Base-by-base conservation (phyloP, 1,139 yeast genomes). In the Torulaspora pretoriensis region DNA sequence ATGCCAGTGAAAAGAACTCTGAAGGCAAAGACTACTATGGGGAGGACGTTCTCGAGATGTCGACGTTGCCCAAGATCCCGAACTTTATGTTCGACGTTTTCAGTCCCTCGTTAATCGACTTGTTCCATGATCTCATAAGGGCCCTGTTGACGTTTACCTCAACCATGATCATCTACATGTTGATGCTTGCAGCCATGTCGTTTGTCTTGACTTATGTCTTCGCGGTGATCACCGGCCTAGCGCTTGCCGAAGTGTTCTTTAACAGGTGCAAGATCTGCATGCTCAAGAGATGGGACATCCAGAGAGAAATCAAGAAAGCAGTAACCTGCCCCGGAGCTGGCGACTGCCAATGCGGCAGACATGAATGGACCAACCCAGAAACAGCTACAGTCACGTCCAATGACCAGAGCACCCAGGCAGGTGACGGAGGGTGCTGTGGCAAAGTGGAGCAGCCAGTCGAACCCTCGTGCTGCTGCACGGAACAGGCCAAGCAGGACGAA, bases 171-270 rank as follows among this genome's bases (percentile, higher is more conserved):
- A 81, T 83, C 8, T 83, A 80, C 60, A 80, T 81, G 32, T 66
- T 84, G 55, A 84, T 84, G 94, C 73, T 84, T 68, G 89, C 81
- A 10, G 84, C 83, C 8, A 84, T 84, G 94, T 71, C 84, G 27
- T 83, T 70, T 60, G 75, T 82, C 8, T 57, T 82, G 46, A 64
- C 78, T 1, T 84, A 83, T 56, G 81, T 83, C 63, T 83, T 84
- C 64, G 90, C 85, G 1, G 81, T 83, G 25, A 78, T 82, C 14
- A 55, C 79, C 17, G 94, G 94, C 6, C 68, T 83, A 45, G 75
- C 88, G 2, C 65, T 81, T 43, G 87, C 88, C 23, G 83, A 83
- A 56, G 78, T 83, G 42, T 71, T 76, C 56, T 81, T 81, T 63
- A 83, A 81, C 55, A 75, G 83, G 61, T 59, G 59, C 41, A 64